Evolutionary conservation across 2,329 filamentous ascomycete species (phyloP).

Genomic region (Colletotrichum sp.): DNA sequence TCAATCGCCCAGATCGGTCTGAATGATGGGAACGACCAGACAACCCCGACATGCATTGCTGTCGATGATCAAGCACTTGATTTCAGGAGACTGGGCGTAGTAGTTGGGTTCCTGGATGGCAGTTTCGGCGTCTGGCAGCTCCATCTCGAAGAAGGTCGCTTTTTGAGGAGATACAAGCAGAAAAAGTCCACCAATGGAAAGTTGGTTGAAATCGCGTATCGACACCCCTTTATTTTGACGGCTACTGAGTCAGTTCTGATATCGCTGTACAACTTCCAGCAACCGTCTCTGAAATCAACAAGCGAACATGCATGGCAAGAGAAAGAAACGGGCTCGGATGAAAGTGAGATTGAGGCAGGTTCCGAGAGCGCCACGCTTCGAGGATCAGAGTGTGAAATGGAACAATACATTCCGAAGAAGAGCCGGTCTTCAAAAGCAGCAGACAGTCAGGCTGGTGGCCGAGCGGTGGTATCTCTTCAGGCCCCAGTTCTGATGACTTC

Average conservation of each 20-base stretch:
- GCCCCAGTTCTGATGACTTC: constrained; percentile 73
- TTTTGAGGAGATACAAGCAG: constrained; percentile 63
- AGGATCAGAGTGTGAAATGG: constrained; percentile 1
- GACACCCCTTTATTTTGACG: constrained; percentile 78
- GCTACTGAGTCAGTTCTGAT: constrained; percentile 77
- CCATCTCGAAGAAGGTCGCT: constrained; percentile 42
- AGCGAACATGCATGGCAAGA: neutral
- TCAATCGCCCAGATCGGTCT: constrained; percentile 60
- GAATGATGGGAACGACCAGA: constrained; percentile 23
- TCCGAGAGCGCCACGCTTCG: constrained; percentile 1
- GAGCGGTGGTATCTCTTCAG: constrained; percentile 16
- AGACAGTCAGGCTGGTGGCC: neutral
- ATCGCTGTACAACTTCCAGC: constrained; percentile 74
- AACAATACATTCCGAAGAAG: neutral
- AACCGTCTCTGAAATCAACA: neutral
- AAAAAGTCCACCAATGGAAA: constrained; percentile 66
- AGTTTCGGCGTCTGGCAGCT: constrained; percentile 74
- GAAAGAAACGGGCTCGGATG: neutral
- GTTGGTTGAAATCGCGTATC: constrained; percentile 73
- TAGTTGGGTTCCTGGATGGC: constrained; percentile 75
- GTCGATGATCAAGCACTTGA: constrained; percentile 60
- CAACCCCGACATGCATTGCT: constrained; percentile 65
- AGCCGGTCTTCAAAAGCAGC: neutral
- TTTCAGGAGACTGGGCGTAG: constrained; percentile 59
- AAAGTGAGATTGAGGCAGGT: neutral